Conservation (phyloP, 441 rosid genomes). For the Metrosideros polymorpha region DNA sequence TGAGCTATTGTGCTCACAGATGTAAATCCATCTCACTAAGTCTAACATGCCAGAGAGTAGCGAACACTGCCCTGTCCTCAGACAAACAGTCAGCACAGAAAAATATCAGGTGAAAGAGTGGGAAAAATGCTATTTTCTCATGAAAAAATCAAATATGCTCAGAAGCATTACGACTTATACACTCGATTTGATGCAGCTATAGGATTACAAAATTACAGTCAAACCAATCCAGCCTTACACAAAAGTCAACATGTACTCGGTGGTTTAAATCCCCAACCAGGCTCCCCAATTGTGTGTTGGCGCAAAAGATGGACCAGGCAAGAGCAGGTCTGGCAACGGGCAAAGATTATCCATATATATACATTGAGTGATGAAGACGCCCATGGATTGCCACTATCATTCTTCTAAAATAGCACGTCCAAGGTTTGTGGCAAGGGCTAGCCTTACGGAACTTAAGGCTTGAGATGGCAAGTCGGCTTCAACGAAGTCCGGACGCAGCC, state of each 20-base stretch:
- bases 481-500: constrained; percentile 56
- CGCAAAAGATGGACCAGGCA: background rate
- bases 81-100: background rate
- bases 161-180: background rate
- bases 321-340: background rate
- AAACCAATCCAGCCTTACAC: background rate
- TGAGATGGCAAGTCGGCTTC: constrained; percentile 53
- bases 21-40: background rate
- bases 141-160: background rate
- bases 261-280: background rate
- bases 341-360: background rate
- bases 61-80: background rate
- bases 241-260: background rate
- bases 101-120: background rate
- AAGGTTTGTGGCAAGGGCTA: constrained; percentile 74
- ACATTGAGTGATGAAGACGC: background rate
- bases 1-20: background rate
- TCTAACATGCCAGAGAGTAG: background rate
- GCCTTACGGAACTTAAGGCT: constrained; percentile 58
- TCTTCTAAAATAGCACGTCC: constrained; percentile 83
- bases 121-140: background rate
- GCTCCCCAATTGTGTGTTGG: background rate
- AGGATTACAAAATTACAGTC: background rate
- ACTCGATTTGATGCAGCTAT: background rate
- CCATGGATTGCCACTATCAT: constrained; percentile 4